Evolutionary conservation across 1,284 basidiomycete genomes (phyloP).

Genomic region (Ceratobasidium sp.): DNA sequence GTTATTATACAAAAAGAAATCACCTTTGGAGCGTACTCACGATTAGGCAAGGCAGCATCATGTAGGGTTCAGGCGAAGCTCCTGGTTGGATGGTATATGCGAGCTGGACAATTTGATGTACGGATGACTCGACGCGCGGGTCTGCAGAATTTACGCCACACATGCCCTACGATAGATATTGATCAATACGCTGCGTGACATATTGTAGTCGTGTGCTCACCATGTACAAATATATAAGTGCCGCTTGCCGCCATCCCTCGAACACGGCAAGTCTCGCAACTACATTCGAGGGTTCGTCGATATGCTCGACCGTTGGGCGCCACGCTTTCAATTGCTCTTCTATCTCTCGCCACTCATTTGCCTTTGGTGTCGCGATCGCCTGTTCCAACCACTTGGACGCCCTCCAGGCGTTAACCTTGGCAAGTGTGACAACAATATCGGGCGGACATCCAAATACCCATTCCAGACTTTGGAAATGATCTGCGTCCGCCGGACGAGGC

Average conservation of each 20-base stretch:
- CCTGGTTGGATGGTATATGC: background rate
- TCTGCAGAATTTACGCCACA: constrained; percentile 14
- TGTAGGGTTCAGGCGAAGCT: background rate
- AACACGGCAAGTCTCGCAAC: constrained; percentile 11
- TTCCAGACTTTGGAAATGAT: background rate
- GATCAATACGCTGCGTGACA: background rate
- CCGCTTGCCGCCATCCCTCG: constrained; percentile 9
- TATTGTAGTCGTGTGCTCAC: background rate
- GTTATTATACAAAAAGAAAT: background rate
- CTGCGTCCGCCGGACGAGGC: background rate
- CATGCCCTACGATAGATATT: background rate
- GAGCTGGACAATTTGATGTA: constrained; percentile 1
- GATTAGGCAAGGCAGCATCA: background rate
- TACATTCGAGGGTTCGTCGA: constrained; percentile 3
- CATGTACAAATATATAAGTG: constrained; percentile 26
- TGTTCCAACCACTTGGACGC: background rate
- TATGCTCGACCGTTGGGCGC: background rate
- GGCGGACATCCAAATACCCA: constrained; percentile 6
- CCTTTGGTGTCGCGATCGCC: background rate
- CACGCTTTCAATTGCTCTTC: background rate
- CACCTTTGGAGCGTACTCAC: background rate
- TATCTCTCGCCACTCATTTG: background rate
- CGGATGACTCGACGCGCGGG: background rate
- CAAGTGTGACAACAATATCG: background rate
- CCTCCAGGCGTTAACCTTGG: constrained; percentile 22